phyloP scores from a whole-genome alignment of 306 rosid genomes.

The Dalbergia oliveri region DNA sequence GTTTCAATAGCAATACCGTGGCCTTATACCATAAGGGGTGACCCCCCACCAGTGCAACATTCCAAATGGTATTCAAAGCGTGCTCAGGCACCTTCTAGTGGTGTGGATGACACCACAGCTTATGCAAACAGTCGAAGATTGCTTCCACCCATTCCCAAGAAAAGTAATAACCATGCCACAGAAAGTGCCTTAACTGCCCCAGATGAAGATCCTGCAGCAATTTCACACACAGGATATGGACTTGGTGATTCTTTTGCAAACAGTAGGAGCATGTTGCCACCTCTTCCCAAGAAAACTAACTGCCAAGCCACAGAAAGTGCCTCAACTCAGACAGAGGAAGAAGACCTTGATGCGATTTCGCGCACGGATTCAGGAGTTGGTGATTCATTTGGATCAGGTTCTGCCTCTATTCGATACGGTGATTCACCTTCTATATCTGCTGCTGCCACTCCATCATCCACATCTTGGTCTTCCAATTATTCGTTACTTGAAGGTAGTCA shows the following conservation, averaged over 20 bases:
- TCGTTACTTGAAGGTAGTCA: slow-evolving; percentile 49
- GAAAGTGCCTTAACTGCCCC: slow-evolving; percentile 44
- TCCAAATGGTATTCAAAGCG: slow-evolving; percentile 65
- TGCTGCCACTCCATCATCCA: slow-evolving; percentile 31
- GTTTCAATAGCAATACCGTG: slow-evolving; percentile 80
- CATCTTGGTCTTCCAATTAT: slow-evolving; percentile 44
- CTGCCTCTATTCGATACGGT: slow-evolving; percentile 49
- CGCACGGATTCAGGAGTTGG: slow-evolving; percentile 47
- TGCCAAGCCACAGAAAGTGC: neutral
- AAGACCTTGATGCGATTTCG: slow-evolving; percentile 50
- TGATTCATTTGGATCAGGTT: slow-evolving; percentile 59
- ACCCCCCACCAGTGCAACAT: slow-evolving; percentile 53
- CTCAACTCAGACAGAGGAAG: slow-evolving; percentile 43
- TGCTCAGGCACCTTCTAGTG: slow-evolving; percentile 38
- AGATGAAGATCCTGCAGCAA: slow-evolving; percentile 52
- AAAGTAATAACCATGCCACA: slow-evolving; percentile 7
- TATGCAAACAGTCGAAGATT: slow-evolving; percentile 31
- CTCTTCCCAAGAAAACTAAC: slow-evolving; percentile 55
- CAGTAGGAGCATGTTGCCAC: slow-evolving; percentile 52
- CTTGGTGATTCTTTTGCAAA: slow-evolving; percentile 44
- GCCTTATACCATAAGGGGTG: slow-evolving; percentile 70
- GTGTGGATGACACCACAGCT: slow-evolving; percentile 21
- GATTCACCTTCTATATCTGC: slow-evolving; percentile 58
- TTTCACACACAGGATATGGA: slow-evolving; percentile 46
- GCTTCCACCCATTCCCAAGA: slow-evolving; percentile 76